phyloP scores from a whole-genome alignment of 2,329 filamentous ascomycete genomes.

The Fusarium hainanense region DNA sequence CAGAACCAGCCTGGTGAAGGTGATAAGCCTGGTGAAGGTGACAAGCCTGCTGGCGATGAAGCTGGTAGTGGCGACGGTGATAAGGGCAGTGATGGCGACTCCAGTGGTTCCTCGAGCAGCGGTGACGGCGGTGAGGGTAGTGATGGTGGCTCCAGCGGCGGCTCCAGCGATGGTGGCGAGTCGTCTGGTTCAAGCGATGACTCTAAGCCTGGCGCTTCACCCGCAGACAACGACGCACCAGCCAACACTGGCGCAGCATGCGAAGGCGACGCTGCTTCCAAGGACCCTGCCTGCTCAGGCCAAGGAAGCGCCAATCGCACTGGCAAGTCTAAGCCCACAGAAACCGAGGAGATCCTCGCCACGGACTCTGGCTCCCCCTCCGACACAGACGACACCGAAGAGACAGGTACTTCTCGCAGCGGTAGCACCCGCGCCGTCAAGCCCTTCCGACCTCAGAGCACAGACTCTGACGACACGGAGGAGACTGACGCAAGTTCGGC shows the following conservation, averaged over 20 bases:
- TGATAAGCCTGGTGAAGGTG: background rate
- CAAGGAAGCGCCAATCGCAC: background rate
- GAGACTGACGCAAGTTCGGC: constrained; percentile 7
- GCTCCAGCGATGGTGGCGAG: background rate
- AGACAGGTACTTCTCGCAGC: background rate
- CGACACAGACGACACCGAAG: background rate
- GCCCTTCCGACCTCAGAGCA: constrained; percentile 27
- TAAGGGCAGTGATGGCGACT: background rate
- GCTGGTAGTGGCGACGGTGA: background rate
- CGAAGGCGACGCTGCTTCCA: background rate
- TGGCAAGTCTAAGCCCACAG: background rate
- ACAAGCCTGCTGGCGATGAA: background rate
- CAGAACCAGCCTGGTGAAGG: background rate
- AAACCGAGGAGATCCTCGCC: constrained; percentile 14
- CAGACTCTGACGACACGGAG: background rate
- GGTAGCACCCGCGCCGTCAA: constrained; percentile 19
- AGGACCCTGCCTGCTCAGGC: background rate
- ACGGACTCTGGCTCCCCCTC: constrained; percentile 27
- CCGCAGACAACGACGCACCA: background rate
- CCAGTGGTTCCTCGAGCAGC: background rate
- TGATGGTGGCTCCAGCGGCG: background rate
- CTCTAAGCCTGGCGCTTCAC: constrained; percentile 5
- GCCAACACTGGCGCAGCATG: constrained; percentile 7
- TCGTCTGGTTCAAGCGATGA: background rate
- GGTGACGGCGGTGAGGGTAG: background rate